Evolutionary conservation across 192 early-diverging fungal species (phyloP), one percentile per base, ranked within the genome.

Genomic region (Gaertneriomyces semiglobifer): DNA sequence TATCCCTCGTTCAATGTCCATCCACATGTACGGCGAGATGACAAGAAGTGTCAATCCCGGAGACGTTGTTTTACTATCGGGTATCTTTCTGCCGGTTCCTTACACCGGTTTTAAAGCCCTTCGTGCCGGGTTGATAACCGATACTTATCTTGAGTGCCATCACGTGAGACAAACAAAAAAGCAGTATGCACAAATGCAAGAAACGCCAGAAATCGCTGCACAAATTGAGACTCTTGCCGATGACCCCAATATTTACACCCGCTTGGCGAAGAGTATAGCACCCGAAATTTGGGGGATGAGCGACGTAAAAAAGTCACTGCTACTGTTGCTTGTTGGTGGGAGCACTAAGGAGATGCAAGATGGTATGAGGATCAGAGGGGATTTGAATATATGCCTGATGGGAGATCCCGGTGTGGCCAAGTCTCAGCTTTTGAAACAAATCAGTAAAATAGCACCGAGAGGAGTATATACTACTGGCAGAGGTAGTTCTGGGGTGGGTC

Each of bases 361-460:
- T 48, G 42, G 58, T 5, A 62, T 59, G 69, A 46, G 62, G 20
- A 71, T 71, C 42, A 88, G 96, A 76, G 95, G 96, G 60, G 96
- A 99, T 74, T 82, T 99, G 60, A 99, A 99, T 77, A 73, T 97
- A 38, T 96, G 92, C 71, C 77, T 99, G 70, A 96, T 99, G 93
- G 96, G 96, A 76, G 96, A 99, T 73, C 96, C 96, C 53, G 95
- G 95, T 71, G 93, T 96, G 50, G 94, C 94, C 68, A 99, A 99
- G 80, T 95, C 93, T 11, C 96, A 99, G 81, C 79, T 99, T 67
- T 77, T 99, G 60, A 93, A 95, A 68, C 94, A 92, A 72, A 92
- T 98, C 42, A 84, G 85, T 72, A 93, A 93, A 72, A 90, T 91
- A 11, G 94, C 96, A 1, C 96, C 96, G 53, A 89, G 95, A 62